Evolutionary conservation across 1,284 basidiomycete genomes (phyloP), one percentile per base, ranked within the genome.

Genomic region (Mycena citricolor): DNA sequence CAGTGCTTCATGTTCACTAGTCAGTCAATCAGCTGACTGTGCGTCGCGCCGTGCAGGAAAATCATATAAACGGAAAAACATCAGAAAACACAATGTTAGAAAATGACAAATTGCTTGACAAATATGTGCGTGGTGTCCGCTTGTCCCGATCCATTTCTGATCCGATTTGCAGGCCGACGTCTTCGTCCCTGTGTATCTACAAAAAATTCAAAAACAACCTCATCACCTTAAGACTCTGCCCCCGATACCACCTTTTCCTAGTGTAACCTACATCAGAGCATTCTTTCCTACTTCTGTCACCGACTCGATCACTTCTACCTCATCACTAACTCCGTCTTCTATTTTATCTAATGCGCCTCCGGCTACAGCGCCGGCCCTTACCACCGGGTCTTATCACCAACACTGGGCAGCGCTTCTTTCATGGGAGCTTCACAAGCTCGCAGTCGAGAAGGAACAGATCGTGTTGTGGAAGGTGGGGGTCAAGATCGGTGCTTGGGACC

Each of bases 101-200:
- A 47, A 40, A 47, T 48, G n/a, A n/a, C n/a, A n/a, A n/a, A n/a
- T n/a, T 10, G 39, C 53, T 46, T 14, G 47, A 52, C 46, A 57
- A 39, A 52, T 54, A 39, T 44, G 51, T 46, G 6, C 17, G 39
- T 38, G 14, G 21, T 28, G 25, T 24, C 32, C 4, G 19, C 26
- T 24, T 8, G 21, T 20, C 8, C 25, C 22, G 10, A 16, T 22
- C 32, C n/a, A n/a, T n/a, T n/a, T n/a, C 44, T 32, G 31, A 46
- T 19, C 2, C 38, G 26, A 14, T 8, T 25, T 39, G 11, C 36
- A 74, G 71, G 71, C 72, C 49, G 67, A 71, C 35, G 58, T 63
- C 31, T 74, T 69, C 55, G 59, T 71, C 46, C 72, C 70, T 33
- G 64, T 69, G 55, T 72, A 68, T 58, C 60, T 74, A 45, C 65